Conservation (phyloP, 768 basidiomycete species). For the Auriscalpium vulgare region DNA sequence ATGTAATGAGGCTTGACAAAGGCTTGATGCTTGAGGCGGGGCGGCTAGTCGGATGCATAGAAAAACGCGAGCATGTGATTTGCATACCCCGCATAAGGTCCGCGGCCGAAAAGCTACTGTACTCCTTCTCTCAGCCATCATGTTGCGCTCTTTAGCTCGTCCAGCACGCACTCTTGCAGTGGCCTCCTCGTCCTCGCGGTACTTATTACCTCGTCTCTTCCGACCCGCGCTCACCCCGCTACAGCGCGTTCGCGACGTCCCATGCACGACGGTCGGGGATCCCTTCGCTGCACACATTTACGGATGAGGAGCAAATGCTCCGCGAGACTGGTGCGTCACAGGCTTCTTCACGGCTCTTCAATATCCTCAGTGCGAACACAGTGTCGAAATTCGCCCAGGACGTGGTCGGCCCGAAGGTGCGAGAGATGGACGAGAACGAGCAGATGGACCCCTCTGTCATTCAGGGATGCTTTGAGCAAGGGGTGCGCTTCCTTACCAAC, state of each 20-base stretch:
- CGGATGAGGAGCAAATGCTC: constrained; percentile 92
- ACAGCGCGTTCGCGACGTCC: constrained; percentile 17
- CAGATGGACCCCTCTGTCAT: constrained; percentile 85
- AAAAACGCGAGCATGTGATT: too few species aligned
- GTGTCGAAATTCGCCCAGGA: constrained; percentile 87
- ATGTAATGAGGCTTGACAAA: too few species aligned
- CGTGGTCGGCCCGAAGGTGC: constrained; percentile 83
- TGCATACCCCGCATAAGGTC: too few species aligned
- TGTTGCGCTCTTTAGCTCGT: background rate
- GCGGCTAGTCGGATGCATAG: too few species aligned
- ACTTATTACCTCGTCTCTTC: background rate
- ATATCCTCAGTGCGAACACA: constrained; percentile 20
- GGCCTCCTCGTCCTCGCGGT: background rate
- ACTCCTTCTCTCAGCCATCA: background rate
- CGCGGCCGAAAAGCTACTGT: too few species aligned
- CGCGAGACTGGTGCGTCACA: constrained; percentile 70
- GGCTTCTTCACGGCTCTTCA: background rate
- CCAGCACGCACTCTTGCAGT: background rate
- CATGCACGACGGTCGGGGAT: constrained; percentile 16
- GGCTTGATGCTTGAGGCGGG: too few species aligned
- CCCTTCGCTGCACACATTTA: constrained; percentile 73
- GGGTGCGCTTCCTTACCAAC: constrained; percentile 41
- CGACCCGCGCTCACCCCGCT: background rate
- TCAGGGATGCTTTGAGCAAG: constrained; percentile 88
- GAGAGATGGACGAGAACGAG: constrained; percentile 98